Conservation (phyloP, 2,329 filamentous ascomycete species). For the Lachnellula willkommii region DNA sequence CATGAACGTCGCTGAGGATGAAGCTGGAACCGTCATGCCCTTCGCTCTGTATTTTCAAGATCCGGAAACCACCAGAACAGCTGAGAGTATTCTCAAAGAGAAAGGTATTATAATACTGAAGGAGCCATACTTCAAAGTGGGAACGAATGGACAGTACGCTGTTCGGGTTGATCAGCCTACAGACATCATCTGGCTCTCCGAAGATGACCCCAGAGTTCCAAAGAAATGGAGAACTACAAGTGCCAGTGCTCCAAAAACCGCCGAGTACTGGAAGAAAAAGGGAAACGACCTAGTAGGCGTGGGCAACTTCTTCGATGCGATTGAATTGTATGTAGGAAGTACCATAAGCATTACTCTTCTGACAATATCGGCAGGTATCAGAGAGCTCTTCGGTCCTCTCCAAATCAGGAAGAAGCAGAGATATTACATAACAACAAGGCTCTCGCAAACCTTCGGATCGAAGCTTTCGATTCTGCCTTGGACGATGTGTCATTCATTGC, state of each 20-base stretch:
- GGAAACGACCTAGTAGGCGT: slow-evolving; percentile 16
- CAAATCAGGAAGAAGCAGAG: slow-evolving; percentile 30
- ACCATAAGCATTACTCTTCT: not conserved
- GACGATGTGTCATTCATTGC: slow-evolving; percentile 11
- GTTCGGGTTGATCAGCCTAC: slow-evolving; percentile 49
- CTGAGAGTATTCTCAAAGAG: slow-evolving; percentile 32
- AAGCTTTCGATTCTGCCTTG: slow-evolving; percentile 32
- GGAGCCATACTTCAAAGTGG: slow-evolving; percentile 47
- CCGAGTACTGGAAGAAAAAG: slow-evolving; percentile 11
- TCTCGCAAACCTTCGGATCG: slow-evolving; percentile 30
- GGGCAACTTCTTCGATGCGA: slow-evolving; percentile 26
- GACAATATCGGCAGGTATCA: slow-evolving; percentile 8
- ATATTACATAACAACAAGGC: slow-evolving; percentile 32
- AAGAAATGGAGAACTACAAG: not conserved
- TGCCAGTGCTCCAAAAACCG: not conserved
- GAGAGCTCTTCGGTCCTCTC: slow-evolving; percentile 10
- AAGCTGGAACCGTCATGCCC: slow-evolving; percentile 29
- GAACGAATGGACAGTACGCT: slow-evolving; percentile 36
- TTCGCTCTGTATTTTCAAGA: slow-evolving; percentile 16
- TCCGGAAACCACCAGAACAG: slow-evolving; percentile 31
- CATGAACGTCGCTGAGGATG: slow-evolving; percentile 27
- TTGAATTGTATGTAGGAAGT: slow-evolving; percentile 5
- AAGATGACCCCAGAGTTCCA: slow-evolving; percentile 37
- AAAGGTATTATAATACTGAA: slow-evolving; percentile 42
- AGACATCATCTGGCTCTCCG: slow-evolving; percentile 40